phyloP scores from a whole-genome alignment of 1,284 basidiomycete genomes.

The Sanghuangporus baumii region DNA sequence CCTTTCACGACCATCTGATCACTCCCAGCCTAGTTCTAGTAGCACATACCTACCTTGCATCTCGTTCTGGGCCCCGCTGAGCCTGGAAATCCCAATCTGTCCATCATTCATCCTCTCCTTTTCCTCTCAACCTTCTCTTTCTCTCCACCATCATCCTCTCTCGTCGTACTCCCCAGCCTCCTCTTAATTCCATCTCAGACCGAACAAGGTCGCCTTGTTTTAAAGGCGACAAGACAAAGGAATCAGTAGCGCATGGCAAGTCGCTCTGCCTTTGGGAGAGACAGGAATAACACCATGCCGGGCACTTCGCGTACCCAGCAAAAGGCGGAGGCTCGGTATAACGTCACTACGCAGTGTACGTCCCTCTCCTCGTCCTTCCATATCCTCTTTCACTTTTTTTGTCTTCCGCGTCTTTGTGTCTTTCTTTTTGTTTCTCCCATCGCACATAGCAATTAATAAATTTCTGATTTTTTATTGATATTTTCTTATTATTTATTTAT shows the following conservation, averaged over 20 bases:
- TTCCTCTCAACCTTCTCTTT: not conserved
- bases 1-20: too few species aligned
- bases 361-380: conserved; percentile 8
- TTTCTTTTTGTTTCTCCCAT: conserved; percentile 8
- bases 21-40: not conserved
- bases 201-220: not conserved
- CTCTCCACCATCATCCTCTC: not conserved
- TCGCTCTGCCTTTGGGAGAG: conserved; percentile 13
- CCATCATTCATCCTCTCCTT: not conserved
- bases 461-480: not conserved
- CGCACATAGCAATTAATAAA: conserved; percentile 7
- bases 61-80: not conserved
- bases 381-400: not conserved
- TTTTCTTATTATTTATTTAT: not conserved
- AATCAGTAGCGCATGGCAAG: conserved; percentile 1
- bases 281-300: conserved; percentile 25
- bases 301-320: conserved; percentile 31
- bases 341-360: conserved; percentile 76
- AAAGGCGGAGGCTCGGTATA: conserved; percentile 63
- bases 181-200: not conserved
- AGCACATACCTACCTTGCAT: not conserved
- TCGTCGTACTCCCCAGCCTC: not conserved
- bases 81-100: not conserved
- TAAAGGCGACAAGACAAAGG: not conserved
- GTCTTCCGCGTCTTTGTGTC: not conserved